A percentile compares a stretch with the other conserved stretches of the same genome.
phyloP scores from a whole-genome alignment of 495 filamentous ascomycete species.

The Aspergillus baeticus region DNA sequence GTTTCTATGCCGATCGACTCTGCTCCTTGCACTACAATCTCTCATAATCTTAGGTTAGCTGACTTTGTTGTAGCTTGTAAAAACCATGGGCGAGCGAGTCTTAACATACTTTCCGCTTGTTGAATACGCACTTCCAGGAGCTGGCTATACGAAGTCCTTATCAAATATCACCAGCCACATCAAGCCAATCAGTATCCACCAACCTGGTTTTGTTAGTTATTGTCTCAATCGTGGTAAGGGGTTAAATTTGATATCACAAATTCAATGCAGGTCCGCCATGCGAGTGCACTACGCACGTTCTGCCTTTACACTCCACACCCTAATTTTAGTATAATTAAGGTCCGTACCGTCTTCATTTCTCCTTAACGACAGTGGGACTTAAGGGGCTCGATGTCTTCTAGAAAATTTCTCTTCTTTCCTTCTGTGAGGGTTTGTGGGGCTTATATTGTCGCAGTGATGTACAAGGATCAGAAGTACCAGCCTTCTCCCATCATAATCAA shows the following conservation, averaged over 20 bases:
- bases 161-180: no score
- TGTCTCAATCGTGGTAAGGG: background rate
- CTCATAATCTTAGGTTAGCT: background rate
- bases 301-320: slow-evolving; percentile 6
- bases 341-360: slow-evolving; percentile 2
- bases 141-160: no score
- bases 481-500: no score
- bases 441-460: no score
- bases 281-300: background rate
- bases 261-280: slow-evolving; percentile 7
- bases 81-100: no score
- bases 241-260: slow-evolving; percentile 2
- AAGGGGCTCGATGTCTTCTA: background rate
- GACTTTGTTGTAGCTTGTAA: no score
- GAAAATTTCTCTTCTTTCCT: background rate
- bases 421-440: no score
- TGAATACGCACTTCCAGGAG: no score
- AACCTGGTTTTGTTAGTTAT: no score
- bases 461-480: no score
- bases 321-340: slow-evolving; percentile 6
- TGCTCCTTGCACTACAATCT: background rate
- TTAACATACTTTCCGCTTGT: no score
- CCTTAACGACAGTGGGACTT: background rate
- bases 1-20: slow-evolving; percentile 15
- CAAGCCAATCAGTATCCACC: no score